Evolutionary conservation across 2,329 filamentous ascomycete species (phyloP).

Genomic region (Aphanoascus verrucosus): DNA sequence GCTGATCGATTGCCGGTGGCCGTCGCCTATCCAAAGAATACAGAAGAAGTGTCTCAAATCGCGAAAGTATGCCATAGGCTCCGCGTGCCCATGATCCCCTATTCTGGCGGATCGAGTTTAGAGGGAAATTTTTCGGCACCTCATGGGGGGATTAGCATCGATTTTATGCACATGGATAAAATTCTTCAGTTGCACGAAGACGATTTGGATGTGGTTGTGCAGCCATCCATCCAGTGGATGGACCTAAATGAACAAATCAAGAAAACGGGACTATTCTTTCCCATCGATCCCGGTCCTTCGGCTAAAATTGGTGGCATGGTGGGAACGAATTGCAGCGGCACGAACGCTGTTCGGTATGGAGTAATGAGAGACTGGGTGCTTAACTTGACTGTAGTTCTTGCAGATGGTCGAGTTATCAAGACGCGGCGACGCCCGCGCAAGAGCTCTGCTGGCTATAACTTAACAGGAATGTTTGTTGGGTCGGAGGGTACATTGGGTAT

Average conservation of each 20-base stretch:
- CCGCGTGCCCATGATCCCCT: slow-evolving; percentile 73
- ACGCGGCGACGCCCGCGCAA: slow-evolving; percentile 57
- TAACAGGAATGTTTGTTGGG: slow-evolving; percentile 58
- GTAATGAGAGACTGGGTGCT: slow-evolving; percentile 70
- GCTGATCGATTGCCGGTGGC: slow-evolving; percentile 53
- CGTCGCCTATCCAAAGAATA: slow-evolving; percentile 53
- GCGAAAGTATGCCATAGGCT: slow-evolving; percentile 66
- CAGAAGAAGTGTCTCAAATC: slow-evolving; percentile 53
- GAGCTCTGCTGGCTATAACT: slow-evolving; percentile 60
- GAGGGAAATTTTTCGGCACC: slow-evolving; percentile 87
- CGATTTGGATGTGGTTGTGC: slow-evolving; percentile 87
- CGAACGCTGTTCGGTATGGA: slow-evolving; percentile 54
- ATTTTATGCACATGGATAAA: slow-evolving; percentile 79
- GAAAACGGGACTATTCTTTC: slow-evolving; percentile 73
- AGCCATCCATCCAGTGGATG: slow-evolving; percentile 89
- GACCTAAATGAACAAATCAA: slow-evolving; percentile 67
- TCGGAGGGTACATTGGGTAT: slow-evolving; percentile 62
- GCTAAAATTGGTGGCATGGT: slow-evolving; percentile 52
- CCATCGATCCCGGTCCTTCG: slow-evolving; percentile 69
- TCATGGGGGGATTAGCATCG: slow-evolving; percentile 76
- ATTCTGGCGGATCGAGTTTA: slow-evolving; percentile 73
- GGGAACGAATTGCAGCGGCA: slow-evolving; percentile 56
- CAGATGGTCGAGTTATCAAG: slow-evolving; percentile 58
- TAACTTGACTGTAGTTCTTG: slow-evolving; percentile 59
- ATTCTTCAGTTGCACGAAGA: slow-evolving; percentile 69